phyloP scores from a whole-genome alignment of 768 basidiomycete genomes.

The Mrakia blollopis region DNA sequence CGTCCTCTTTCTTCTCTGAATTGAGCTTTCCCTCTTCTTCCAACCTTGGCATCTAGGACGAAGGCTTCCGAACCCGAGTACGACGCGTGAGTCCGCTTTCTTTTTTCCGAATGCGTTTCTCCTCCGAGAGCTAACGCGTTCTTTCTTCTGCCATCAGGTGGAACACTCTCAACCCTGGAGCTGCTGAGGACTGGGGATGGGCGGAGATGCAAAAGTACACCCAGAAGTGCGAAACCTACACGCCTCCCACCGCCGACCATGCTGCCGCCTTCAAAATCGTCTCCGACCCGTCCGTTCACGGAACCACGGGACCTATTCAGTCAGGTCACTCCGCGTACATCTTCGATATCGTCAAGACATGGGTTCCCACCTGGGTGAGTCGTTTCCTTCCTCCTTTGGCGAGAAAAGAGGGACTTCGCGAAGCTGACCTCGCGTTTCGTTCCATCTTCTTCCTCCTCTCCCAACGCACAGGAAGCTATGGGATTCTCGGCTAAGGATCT shows the following conservation, averaged over 20 bases:
- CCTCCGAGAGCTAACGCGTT: slow-evolving; percentile 41
- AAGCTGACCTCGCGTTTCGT: neutral
- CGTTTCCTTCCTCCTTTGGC: slow-evolving; percentile 6
- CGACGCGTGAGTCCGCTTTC: too few species aligned
- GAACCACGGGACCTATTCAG: slow-evolving; percentile 54
- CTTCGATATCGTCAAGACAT: slow-evolving; percentile 53
- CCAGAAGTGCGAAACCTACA: slow-evolving; percentile 53
- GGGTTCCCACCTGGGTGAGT: slow-evolving; percentile 53
- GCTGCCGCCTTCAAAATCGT: slow-evolving; percentile 49
- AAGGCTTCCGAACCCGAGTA: too few species aligned
- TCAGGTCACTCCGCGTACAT: slow-evolving; percentile 48
- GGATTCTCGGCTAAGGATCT: slow-evolving; percentile 19
- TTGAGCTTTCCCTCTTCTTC: neutral
- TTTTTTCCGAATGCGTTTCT: too few species aligned
- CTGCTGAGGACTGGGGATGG: slow-evolving; percentile 41
- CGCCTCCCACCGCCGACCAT: slow-evolving; percentile 49
- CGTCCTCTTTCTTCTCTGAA: slow-evolving; percentile 33
- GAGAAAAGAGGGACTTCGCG: too few species aligned
- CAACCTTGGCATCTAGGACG: too few species aligned
- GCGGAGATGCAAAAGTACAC: slow-evolving; percentile 41
- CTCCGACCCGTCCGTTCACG: slow-evolving; percentile 51
- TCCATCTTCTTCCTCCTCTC: slow-evolving; percentile 32
- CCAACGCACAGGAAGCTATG: slow-evolving; percentile 33
- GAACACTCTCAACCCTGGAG: slow-evolving; percentile 41
- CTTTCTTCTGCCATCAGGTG: slow-evolving; percentile 5